These are phyloP conservation scores for Tulasnella sp. DNA, from an alignment of 768 basidiomycete species.

Conservation along the genomic window DNA sequence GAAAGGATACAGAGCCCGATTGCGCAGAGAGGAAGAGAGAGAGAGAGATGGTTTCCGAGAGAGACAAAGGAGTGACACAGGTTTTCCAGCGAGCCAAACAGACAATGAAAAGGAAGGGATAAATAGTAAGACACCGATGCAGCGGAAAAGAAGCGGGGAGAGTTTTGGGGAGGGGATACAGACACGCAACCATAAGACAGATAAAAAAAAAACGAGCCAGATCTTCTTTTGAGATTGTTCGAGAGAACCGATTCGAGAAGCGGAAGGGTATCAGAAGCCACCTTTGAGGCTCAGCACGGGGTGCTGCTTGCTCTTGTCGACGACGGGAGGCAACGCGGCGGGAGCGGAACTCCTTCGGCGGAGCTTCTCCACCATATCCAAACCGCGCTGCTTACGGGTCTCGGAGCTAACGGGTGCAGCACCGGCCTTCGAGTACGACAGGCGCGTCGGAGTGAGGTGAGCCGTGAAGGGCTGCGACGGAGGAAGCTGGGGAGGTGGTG, in stretches of 20 bases:
- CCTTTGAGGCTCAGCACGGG: neutral
- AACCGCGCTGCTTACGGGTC: conserved; percentile 8
- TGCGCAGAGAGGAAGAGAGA: neutral
- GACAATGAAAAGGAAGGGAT: neutral
- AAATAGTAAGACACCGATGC: neutral
- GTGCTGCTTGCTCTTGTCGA: neutral
- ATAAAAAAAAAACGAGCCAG: neutral
- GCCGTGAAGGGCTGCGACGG: neutral
- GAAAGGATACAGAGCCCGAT: neutral
- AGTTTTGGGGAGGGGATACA: neutral
- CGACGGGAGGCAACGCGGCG: conserved; percentile 1
- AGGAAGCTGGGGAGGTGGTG: conserved; percentile 3
- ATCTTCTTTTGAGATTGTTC: neutral
- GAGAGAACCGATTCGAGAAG: neutral
- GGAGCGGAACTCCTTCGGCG: conserved; percentile 12
- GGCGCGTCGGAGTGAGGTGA: neutral
- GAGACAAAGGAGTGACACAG: neutral
- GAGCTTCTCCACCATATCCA: conserved; percentile 13
- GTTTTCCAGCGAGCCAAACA: neutral
- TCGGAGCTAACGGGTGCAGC: neutral
- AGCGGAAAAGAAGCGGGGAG: neutral
- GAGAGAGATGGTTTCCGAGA: neutral
- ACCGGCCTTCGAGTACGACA: neutral
- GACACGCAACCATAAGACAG: neutral
- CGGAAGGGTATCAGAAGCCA: conserved; percentile 2